A percentile compares a stretch with the other conserved stretches of the same genome.
phyloP scores from a whole-genome alignment of 164 flowering plant species.

The Aristolochia fimbriata region DNA sequence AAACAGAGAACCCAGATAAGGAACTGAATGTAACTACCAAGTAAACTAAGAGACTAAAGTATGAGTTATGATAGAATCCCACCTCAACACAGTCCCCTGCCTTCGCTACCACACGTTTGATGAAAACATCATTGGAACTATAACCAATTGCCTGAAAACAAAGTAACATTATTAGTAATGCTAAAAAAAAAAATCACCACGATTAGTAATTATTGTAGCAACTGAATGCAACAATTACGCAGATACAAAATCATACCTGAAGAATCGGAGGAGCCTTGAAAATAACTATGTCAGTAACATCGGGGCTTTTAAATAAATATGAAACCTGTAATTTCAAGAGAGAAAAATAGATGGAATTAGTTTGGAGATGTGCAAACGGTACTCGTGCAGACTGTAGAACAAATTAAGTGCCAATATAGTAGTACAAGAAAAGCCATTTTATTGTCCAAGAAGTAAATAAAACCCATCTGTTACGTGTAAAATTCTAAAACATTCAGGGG shows the following conservation, averaged over 20 bases:
- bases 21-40: not conserved
- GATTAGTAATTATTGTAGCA: not conserved
- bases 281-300: constrained; percentile 82
- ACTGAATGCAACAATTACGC: not conserved
- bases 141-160: constrained; percentile 54
- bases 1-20: not conserved
- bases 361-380: not conserved
- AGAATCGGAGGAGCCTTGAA: constrained; percentile 78
- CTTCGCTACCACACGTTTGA: constrained; percentile 87
- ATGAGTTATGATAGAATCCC: constrained; percentile 9
- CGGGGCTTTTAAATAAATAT: constrained; percentile 67
- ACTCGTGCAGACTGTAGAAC: too few relatives aligned
- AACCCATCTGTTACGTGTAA: constrained; percentile 11
- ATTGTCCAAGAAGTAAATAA: not conserved
- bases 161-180: not conserved
- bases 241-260: constrained; percentile 34
- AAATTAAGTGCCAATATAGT: not conserved
- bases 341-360: constrained; percentile 2
- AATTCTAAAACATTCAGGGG: constrained; percentile 56
- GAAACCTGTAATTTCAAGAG: constrained; percentile 53
- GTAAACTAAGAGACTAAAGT: not conserved
- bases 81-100: constrained; percentile 90
- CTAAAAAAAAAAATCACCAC: not conserved
- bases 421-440: not conserved
- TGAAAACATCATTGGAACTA: constrained; percentile 63